These are phyloP conservation scores for Staphylotrichum longicolle DNA, from an alignment of 495 filamentous ascomycete genomes.

Conservation along the genomic window DNA sequence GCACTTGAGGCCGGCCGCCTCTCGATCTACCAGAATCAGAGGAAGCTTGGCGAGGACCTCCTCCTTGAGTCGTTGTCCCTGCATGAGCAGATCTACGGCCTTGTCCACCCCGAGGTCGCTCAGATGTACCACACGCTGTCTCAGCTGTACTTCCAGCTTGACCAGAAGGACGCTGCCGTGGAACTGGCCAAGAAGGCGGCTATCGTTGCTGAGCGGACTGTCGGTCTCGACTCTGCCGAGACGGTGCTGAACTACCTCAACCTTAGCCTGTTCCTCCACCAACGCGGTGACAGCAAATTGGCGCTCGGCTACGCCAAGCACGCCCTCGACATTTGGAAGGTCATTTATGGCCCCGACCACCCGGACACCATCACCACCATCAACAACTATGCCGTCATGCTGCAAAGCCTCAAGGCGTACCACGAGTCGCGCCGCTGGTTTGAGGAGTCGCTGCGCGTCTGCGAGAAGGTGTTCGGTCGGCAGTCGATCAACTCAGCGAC, in stretches of 20 bases:
- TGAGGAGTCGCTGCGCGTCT: constrained; percentile 82
- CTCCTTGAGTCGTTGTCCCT: constrained; percentile 92
- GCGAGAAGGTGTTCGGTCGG: constrained; percentile 82
- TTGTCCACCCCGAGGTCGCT: constrained; percentile 94
- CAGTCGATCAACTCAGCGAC: constrained; percentile 91
- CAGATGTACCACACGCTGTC: constrained; percentile 92
- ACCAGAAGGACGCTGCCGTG: constrained; percentile 91
- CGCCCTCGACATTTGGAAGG: constrained; percentile 92
- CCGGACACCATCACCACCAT: constrained; percentile 98
- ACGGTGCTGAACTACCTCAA: constrained; percentile 95
- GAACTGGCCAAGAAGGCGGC: constrained; percentile 95
- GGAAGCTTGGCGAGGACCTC: constrained; percentile 93
- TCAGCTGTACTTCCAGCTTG: constrained; percentile 90
- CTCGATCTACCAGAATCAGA: constrained; percentile 89
- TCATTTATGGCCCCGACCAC: constrained; percentile 90
- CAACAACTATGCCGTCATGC: constrained; percentile 98
- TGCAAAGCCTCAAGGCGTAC: constrained; percentile 89
- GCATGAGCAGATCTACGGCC: constrained; percentile 98
- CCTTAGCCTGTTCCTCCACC: constrained; percentile 91
- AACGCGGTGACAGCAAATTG: constrained; percentile 77
- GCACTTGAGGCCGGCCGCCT: constrained; percentile 93
- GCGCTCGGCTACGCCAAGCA: constrained; percentile 86
- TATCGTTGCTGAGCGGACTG: constrained; percentile 90
- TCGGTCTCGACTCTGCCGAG: constrained; percentile 90
- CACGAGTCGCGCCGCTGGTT: constrained; percentile 94